A percentile compares a stretch with the other conserved stretches of the same genome.
Conservation (phyloP, 805 yeast genomes). For the Saccharomycopsis sp. region DNA sequence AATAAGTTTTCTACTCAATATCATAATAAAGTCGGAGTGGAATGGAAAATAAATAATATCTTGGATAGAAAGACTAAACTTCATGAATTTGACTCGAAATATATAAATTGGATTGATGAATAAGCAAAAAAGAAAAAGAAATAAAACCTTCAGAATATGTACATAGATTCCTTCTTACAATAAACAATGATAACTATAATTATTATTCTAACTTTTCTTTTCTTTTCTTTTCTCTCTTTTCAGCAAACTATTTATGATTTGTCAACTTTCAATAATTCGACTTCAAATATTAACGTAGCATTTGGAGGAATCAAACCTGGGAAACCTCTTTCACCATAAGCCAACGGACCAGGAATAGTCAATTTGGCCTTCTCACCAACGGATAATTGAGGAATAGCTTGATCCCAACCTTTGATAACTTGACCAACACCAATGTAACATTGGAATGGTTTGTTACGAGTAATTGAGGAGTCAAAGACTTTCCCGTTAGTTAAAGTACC, state of each 20-base stretch:
- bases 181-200: neutral
- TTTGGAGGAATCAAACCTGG: constrained; percentile 96
- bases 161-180: too few species aligned
- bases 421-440: constrained; percentile 98
- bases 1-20: constrained; percentile 50
- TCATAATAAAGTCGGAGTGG: constrained; percentile 52
- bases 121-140: neutral
- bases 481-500: constrained; percentile 95
- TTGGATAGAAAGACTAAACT: constrained; percentile 32
- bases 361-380: constrained; percentile 89
- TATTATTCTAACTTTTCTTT: neutral
- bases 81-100: constrained; percentile 18
- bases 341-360: constrained; percentile 89
- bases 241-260: constrained; percentile 2
- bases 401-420: constrained; percentile 96
- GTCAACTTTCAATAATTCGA: constrained; percentile 42
- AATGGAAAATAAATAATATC: constrained; percentile 49
- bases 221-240: too few species aligned
- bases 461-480: constrained; percentile 92
- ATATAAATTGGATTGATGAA: constrained; percentile 18
- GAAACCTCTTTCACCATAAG: constrained; percentile 91
- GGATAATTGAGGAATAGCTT: constrained; percentile 85
- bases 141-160: too few species aligned
- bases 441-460: constrained; percentile 89
- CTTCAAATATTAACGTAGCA: constrained; percentile 85